These are phyloP conservation scores for Solanum rostratum DNA, from an alignment of 257 asterid species.

Conservation along the genomic window DNA sequence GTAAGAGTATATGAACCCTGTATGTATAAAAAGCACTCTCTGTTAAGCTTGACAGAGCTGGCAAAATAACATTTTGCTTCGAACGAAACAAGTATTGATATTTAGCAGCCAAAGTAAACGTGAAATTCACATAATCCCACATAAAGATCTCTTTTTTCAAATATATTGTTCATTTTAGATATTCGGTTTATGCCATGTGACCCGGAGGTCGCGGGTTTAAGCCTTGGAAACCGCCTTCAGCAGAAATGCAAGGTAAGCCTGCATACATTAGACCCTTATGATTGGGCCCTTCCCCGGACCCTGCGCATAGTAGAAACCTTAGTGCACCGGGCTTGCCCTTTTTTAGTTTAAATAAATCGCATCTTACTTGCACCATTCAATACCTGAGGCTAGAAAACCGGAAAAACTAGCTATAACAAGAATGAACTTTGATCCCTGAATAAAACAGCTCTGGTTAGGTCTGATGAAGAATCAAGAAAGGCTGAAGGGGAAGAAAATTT, in stretches of 20 bases:
- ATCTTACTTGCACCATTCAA: background rate
- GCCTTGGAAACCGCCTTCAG: no score
- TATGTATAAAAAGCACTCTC: background rate
- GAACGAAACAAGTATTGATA: no score
- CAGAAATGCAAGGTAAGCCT: no score
- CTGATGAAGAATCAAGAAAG: background rate
- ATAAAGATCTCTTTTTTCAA: background rate
- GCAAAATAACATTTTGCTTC: background rate
- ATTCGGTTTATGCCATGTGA: no score
- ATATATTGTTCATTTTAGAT: background rate
- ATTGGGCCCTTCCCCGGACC: no score
- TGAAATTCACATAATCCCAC: background rate
- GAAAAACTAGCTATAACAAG: background rate
- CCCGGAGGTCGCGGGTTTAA: no score
- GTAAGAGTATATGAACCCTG: slow-evolving; percentile 25
- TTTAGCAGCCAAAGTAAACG: no score
- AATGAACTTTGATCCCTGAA: background rate
- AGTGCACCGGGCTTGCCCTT: no score
- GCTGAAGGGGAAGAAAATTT: background rate
- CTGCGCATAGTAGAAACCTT: no score
- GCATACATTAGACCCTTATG: no score
- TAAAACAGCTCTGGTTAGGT: background rate
- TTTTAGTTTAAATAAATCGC: no score
- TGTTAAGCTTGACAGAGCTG: background rate
- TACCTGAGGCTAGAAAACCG: background rate